Percentiles rank a stretch among this genome's conserved stretches.
Conservation (phyloP, 257 asterid species). For the Salvia hispanica region DNA sequence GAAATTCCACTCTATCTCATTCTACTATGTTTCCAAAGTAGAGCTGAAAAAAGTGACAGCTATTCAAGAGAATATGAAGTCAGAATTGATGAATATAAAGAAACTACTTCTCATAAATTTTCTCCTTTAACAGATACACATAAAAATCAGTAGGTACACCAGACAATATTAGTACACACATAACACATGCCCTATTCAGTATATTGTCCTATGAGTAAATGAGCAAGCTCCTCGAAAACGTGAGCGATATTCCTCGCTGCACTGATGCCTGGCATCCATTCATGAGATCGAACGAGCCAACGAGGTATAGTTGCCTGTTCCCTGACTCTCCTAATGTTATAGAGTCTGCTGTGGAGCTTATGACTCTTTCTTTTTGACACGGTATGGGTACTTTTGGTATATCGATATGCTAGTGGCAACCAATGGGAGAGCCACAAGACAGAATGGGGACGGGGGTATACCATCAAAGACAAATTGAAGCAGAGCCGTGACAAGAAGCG, state of each 20-base stretch:
- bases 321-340: slow-evolving; percentile 21
- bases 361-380: slow-evolving; percentile 58
- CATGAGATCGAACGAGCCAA: slow-evolving; percentile 30
- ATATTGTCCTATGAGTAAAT: background rate
- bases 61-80: background rate
- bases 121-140: slow-evolving; percentile 2
- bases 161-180: slow-evolving; percentile 24
- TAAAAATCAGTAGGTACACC: slow-evolving; percentile 14
- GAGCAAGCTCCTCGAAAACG: slow-evolving; percentile 22
- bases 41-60: background rate
- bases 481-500: slow-evolving; percentile 89
- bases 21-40: background rate
- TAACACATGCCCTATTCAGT: slow-evolving; percentile 26
- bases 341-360: slow-evolving; percentile 32
- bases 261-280: slow-evolving; percentile 19
- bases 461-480: slow-evolving; percentile 84
- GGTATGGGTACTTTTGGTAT: slow-evolving; percentile 90
- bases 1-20: background rate
- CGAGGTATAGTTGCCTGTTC: slow-evolving; percentile 19
- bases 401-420: slow-evolving; percentile 74
- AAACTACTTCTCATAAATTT: background rate
- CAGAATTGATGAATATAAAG: background rate
- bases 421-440: slow-evolving; percentile 85
- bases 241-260: slow-evolving; percentile 9
- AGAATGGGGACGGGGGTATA: slow-evolving; percentile 76